A percentile compares a stretch with the other conserved stretches of the same genome.
phyloP scores from a whole-genome alignment of 23 red algal genomes.

The Gracilariopsis chorda region DNA sequence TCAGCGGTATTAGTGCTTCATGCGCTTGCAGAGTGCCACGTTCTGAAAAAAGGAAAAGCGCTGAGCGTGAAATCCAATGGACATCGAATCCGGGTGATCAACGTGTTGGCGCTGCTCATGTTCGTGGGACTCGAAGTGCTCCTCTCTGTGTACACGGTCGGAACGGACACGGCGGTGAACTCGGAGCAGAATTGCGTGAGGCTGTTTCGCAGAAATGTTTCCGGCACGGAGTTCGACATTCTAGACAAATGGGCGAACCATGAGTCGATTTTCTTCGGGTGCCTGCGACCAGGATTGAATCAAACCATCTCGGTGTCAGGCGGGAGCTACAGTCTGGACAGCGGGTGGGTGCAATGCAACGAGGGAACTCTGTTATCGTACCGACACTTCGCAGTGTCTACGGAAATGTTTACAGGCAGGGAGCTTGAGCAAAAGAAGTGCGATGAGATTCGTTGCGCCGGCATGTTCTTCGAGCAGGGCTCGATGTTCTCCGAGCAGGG shows the following conservation, averaged over 20 bases:
- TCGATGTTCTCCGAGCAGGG: not conserved
- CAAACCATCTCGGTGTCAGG: not conserved
- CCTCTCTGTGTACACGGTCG: not conserved
- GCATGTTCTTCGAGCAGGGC: not conserved
- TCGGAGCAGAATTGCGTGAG: not conserved
- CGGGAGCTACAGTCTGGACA: not conserved
- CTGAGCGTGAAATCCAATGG: not conserved
- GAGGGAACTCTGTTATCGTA: not conserved
- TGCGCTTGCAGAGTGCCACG: not conserved
- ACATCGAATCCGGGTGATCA: not conserved
- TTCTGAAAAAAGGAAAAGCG: not conserved
- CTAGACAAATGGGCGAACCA: not conserved
- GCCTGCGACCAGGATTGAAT: not conserved
- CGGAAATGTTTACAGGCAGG: not conserved
- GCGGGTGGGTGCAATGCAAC: not conserved
- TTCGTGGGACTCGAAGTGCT: not conserved
- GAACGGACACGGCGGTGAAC: not conserved
- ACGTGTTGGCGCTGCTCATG: not conserved
- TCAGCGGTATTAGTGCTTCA: not conserved
- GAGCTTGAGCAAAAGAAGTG: not conserved
- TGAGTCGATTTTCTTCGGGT: not conserved
- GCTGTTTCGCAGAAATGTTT: not conserved
- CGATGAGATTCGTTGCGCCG: not conserved
- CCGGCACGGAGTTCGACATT: not conserved
- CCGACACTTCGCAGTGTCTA: too few relatives aligned